Conservation (phyloP, 331 rosid species). For the Malus hybrid region DNA sequence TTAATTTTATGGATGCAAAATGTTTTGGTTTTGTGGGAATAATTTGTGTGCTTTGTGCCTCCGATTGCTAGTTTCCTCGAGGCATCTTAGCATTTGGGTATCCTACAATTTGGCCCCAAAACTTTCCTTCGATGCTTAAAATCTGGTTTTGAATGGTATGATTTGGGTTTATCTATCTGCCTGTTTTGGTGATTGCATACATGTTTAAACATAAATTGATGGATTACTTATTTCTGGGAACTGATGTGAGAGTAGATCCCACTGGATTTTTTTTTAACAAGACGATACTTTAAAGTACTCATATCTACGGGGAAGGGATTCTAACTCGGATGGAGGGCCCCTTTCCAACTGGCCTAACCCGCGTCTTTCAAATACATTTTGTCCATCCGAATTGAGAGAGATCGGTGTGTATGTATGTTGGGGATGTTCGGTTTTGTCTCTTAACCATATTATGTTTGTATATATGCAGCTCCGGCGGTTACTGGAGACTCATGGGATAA, state of each 20-base stretch:
- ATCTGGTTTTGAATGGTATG: not conserved
- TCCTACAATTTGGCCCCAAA: not conserved
- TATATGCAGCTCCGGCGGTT: constrained; percentile 47
- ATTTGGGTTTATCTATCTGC: not conserved
- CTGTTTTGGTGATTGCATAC: not conserved
- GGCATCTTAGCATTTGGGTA: not conserved
- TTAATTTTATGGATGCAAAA: not conserved
- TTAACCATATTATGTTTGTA: constrained; percentile 16
- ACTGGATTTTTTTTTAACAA: not conserved
- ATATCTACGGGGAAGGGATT: too few species aligned
- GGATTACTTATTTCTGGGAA: not conserved
- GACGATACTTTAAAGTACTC: not conserved
- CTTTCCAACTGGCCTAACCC: too few species aligned
- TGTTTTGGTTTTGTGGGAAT: not conserved
- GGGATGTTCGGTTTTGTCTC: not conserved
- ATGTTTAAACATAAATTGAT: not conserved
- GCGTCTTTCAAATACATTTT: too few species aligned
- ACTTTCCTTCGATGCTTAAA: not conserved
- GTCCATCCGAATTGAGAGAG: not conserved
- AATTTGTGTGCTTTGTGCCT: not conserved
- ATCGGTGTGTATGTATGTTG: not conserved
- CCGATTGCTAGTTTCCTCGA: not conserved
- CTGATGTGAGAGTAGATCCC: not conserved
- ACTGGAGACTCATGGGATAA: constrained; percentile 65
- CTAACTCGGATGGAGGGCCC: too few species aligned